These are phyloP conservation scores for Grosmannia penicillata DNA, from an alignment of 2,329 filamentous ascomycete genomes.

Conservation along the genomic window DNA sequence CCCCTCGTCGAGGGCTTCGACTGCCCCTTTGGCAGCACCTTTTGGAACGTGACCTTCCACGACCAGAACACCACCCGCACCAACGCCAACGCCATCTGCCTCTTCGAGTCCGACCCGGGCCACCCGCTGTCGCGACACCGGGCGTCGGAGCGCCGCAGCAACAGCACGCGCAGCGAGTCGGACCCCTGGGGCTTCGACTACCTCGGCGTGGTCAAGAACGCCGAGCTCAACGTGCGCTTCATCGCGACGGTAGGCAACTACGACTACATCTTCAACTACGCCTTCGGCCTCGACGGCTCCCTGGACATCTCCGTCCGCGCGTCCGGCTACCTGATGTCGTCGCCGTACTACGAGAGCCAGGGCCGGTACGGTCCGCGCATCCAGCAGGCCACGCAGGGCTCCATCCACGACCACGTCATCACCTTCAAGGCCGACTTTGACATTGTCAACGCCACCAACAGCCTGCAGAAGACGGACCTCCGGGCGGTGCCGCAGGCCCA, in stretches of 20 bases:
- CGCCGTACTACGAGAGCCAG: conserved; percentile 18
- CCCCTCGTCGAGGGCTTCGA: conserved; percentile 26
- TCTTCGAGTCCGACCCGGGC: conserved; percentile 23
- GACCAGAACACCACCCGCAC: conserved; percentile 16
- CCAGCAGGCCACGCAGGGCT: conserved; percentile 18
- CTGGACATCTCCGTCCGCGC: conserved; percentile 23
- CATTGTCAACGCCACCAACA: conserved; percentile 20
- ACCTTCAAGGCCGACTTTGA: conserved; percentile 26
- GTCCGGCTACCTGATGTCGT: conserved; percentile 22
- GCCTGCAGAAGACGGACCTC: conserved; percentile 19
- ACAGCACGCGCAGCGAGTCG: neutral
- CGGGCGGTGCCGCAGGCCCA: conserved; percentile 17
- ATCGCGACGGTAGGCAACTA: conserved; percentile 28
- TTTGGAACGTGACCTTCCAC: conserved; percentile 19
- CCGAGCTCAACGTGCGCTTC: conserved; percentile 19
- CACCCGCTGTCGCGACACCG: conserved; percentile 22
- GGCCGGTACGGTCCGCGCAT: conserved; percentile 20
- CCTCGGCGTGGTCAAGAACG: conserved; percentile 18
- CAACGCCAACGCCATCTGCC: conserved; percentile 20
- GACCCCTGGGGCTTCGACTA: conserved; percentile 16
- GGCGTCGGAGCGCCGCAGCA: conserved; percentile 8
- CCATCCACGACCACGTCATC: conserved; percentile 23
- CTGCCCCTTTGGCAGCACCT: conserved; percentile 23
- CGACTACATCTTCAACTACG: conserved; percentile 23
- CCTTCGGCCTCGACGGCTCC: conserved; percentile 20